Conservation (phyloP, 1,284 basidiomycete species). For the Apiotrichum gamsii region DNA sequence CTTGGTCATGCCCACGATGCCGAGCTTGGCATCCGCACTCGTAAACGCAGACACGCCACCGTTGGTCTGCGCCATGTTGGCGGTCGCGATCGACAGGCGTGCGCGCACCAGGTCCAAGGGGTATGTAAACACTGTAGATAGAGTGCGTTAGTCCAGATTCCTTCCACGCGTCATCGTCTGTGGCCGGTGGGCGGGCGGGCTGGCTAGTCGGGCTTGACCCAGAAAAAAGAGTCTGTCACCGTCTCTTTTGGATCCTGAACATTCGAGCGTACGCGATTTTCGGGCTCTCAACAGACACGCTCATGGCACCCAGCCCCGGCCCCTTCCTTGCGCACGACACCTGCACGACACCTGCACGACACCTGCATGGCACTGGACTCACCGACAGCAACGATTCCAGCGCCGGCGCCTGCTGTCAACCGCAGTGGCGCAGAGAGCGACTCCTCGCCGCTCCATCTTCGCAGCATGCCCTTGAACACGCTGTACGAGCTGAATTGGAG, state of each 20-base stretch:
- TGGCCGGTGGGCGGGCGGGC: background rate
- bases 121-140: constrained; percentile 80
- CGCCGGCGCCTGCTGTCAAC: constrained; percentile 74
- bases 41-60: constrained; percentile 23
- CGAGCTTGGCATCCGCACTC: constrained; percentile 50
- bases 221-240: no score
- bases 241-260: no score
- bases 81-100: constrained; percentile 86
- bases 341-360: no score
- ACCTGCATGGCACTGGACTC: no score
- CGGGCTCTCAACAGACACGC: no score
- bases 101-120: constrained; percentile 87
- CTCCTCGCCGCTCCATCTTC: constrained; percentile 53
- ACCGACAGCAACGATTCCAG: constrained; percentile 86
- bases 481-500: constrained; percentile 87
- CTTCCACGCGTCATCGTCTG: no score
- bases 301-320: no score
- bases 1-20: constrained; percentile 79
- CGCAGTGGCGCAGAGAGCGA: constrained; percentile 77
- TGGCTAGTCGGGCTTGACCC: no score
- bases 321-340: no score
- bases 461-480: constrained; percentile 67
- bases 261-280: no score
- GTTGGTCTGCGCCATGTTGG: constrained; percentile 29
- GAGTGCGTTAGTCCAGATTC: background rate